Conservation (phyloP, 2,329 filamentous ascomycete species). For the Aureobasidium sp. region DNA sequence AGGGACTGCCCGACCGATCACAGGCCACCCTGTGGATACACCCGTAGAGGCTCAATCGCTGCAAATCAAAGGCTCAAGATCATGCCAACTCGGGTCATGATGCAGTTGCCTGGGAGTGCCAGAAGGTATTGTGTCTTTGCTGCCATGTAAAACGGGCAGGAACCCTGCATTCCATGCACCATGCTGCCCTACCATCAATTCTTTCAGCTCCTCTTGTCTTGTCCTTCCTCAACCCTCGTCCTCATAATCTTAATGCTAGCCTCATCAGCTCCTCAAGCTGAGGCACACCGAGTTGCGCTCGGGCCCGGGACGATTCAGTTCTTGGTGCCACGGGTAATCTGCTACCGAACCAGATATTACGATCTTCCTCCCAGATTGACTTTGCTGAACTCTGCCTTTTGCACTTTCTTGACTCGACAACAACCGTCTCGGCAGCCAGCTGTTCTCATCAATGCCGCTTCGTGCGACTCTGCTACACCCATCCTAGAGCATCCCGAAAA, state of each 20-base stretch:
- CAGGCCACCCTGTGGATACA: slow-evolving; percentile 9
- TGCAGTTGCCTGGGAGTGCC: not conserved
- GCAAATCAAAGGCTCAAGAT: not conserved
- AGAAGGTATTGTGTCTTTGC: not conserved
- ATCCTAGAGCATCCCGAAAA: not conserved
- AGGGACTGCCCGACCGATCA: not conserved
- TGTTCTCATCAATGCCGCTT: not conserved
- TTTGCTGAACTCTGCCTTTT: not conserved
- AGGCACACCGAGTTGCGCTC: slow-evolving; percentile 1
- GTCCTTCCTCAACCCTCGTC: not conserved
- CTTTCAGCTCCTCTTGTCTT: not conserved
- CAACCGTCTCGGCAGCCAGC: not conserved
- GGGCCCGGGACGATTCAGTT: not conserved
- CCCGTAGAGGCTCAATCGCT: not conserved
- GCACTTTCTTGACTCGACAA: not conserved
- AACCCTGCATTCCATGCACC: not conserved
- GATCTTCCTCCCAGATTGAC: not conserved
- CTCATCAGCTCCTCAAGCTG: slow-evolving; percentile 2
- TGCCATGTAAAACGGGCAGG: not conserved
- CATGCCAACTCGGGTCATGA: not conserved
- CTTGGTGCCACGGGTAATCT: slow-evolving; percentile 5
- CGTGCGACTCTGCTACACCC: not conserved
- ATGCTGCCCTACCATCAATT: not conserved
- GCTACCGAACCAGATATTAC: slow-evolving; percentile 1
- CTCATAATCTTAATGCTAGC: not conserved